Percentiles rank a stretch among this genome's conserved stretches.
Conservation (phyloP, 345 rosid genomes). For the Anastatica hierochuntica region DNA sequence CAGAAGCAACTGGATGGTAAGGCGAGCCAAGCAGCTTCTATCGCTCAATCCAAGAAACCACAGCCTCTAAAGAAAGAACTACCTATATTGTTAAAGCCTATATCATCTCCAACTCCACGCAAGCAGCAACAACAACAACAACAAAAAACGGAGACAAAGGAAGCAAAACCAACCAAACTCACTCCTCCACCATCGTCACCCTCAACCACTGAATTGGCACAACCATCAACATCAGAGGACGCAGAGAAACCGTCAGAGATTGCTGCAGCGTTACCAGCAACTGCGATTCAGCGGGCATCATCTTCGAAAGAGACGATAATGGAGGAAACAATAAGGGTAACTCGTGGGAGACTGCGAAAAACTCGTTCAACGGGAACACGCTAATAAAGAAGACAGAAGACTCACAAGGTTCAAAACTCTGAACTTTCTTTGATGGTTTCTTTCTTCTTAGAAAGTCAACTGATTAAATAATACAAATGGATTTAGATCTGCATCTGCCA, state of each 20-base stretch:
- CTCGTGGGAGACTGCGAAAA: conserved; percentile 49
- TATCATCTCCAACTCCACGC: conserved; percentile 4
- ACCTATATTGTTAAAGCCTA: conserved; percentile 26
- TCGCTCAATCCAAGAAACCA: conserved; percentile 20
- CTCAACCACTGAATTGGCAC: conserved; percentile 14
- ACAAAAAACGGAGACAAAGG: conserved; percentile 18
- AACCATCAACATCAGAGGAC: conserved; percentile 30
- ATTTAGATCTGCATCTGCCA: too few species aligned
- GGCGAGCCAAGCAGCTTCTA: conserved; percentile 11
- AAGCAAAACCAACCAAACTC: conserved; percentile 16
- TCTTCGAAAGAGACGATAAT: conserved; percentile 43
- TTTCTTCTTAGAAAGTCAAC: background rate
- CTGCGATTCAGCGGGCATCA: conserved; percentile 22
- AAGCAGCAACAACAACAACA: too few species aligned
- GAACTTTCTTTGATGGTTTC: background rate
- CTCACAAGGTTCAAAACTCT: too few species aligned
- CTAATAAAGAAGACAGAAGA: background rate
- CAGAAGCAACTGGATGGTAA: conserved; percentile 23
- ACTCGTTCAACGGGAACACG: conserved; percentile 32
- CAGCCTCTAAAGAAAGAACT: conserved; percentile 19
- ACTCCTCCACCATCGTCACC: conserved; percentile 8
- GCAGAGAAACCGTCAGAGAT: conserved; percentile 34
- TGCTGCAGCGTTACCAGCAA: conserved; percentile 34
- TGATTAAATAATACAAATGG: background rate
- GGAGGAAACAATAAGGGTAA: conserved; percentile 40